Evolutionary conservation across 1,284 basidiomycete species (phyloP), one percentile per base, ranked within the genome.

Genomic region (Leccinum insolens): DNA sequence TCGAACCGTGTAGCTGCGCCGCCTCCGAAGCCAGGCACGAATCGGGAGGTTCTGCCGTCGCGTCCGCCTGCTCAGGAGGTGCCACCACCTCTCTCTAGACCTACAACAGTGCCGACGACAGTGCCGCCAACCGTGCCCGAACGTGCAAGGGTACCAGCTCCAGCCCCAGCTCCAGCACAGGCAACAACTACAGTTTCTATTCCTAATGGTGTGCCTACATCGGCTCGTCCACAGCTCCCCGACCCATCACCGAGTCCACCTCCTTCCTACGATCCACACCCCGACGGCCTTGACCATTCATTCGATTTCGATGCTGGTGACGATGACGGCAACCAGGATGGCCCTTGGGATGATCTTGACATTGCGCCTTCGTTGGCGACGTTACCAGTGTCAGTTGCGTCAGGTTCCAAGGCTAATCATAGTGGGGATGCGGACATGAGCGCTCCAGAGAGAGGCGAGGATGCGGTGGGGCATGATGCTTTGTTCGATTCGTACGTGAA

Each of bases 401-500:
- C 71, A 5, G 39, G 11, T 4, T 31, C 60, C 11, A 31, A 60
- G 31, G 31, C 12, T 60, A 31, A 25, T 28, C 22, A 22, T 22
- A 4, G 39, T 17, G 39, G 39, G 14, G 58, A 59, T 49, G 46
- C 57, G 28, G 41, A 12, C 37, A 7, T 55, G 58, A 59, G 22
- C n/a, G 62, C 46, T 7, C 65, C 63, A 4, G 68, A 64, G 9
- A 52, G 55, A 2, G 25, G 4, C 17, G 75, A 69, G 17, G 72
- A 67, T n/a, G 25, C 3, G n/a, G 17, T 25, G 8, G 73, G n/a
- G 6, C 22, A 62, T 2, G 75, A 74, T 14, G 39, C 62, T 20
- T 39, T 78, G 41, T 72, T 76, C 7, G 66, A 75, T 52, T 76
- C 77, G 57, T 78, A 69, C 55, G 44, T 79, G 61, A 72, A 79